These are phyloP conservation scores for Trichopus zeylanicus DNA, from an alignment of 116 monocot genomes.

Conservation along the genomic window DNA sequence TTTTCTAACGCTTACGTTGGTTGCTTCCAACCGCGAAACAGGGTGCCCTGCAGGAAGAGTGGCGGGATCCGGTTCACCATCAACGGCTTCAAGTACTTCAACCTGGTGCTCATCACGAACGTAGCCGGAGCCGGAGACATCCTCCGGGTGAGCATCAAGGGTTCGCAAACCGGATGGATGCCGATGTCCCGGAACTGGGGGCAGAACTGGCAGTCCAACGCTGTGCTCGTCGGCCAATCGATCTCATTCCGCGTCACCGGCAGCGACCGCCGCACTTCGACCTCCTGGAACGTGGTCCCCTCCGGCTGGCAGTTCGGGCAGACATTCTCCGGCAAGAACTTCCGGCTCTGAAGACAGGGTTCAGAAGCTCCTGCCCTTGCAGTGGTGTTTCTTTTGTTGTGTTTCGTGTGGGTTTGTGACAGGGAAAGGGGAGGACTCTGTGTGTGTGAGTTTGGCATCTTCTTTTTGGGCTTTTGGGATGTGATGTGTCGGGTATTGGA, in stretches of 20 bases:
- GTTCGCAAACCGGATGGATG: constrained; percentile 33
- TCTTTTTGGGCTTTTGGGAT: too few relatives aligned
- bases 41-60: constrained; percentile 37
- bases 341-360: constrained; percentile 18
- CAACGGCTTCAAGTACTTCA: constrained; percentile 51
- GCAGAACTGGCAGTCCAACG: constrained; percentile 59
- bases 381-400: neutral
- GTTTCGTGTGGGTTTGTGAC: neutral
- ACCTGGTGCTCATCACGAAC: constrained; percentile 46
- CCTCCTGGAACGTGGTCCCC: constrained; percentile 44
- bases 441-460: neutral
- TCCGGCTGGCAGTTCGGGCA: constrained; percentile 50
- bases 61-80: constrained; percentile 48
- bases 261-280: constrained; percentile 42
- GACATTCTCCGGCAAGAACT: constrained; percentile 54
- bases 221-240: constrained; percentile 34
- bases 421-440: too few relatives aligned
- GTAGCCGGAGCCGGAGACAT: constrained; percentile 49
- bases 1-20: neutral
- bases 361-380: neutral
- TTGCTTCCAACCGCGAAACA: constrained; percentile 5
- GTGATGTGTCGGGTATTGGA: neutral
- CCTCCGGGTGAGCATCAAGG: constrained; percentile 36
- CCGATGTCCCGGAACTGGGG: constrained; percentile 51
- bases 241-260: constrained; percentile 50